A percentile compares a stretch with the other conserved stretches of the same genome.
phyloP scores from a whole-genome alignment of 495 filamentous ascomycete genomes.

The Penicillium riverlandense region DNA sequence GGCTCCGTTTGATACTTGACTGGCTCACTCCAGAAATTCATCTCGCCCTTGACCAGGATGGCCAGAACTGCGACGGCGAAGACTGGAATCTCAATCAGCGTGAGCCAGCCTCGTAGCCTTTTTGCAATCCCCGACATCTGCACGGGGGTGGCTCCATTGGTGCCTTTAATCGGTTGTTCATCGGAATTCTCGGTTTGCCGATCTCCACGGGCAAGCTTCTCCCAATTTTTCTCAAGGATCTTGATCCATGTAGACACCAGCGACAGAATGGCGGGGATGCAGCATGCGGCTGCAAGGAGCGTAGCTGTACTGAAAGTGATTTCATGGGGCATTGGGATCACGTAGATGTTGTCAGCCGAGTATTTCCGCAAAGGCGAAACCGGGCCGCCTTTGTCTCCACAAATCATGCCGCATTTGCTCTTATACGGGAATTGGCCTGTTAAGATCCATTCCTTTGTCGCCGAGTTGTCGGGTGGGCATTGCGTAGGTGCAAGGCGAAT shows the following conservation, averaged over 20 bases:
- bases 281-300: constrained; percentile 51
- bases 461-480: constrained; percentile 33
- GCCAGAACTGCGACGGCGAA: constrained; percentile 46
- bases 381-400: constrained; percentile 33
- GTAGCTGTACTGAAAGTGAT: constrained; percentile 47
- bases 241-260: constrained; percentile 52
- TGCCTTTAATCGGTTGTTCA: constrained; percentile 41
- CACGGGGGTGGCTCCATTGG: constrained; percentile 44
- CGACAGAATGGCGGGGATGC: constrained; percentile 50
- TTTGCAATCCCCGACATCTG: constrained; percentile 42
- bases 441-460: constrained; percentile 22
- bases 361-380: constrained; percentile 40
- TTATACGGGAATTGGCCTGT: constrained; percentile 22
- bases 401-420: constrained; percentile 26
- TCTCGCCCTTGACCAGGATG: constrained; percentile 48
- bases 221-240: constrained; percentile 50
- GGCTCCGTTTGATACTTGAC: constrained; percentile 50
- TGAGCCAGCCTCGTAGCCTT: constrained; percentile 34
- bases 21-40: constrained; percentile 48
- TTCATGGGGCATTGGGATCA: constrained; percentile 43
- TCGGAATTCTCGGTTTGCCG: constrained; percentile 13
- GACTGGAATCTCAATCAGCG: constrained; percentile 44
- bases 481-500: constrained; percentile 33
- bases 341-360: constrained; percentile 46
- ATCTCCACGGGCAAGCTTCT: constrained; percentile 26